Percentiles rank a stretch among this genome's conserved stretches.
phyloP scores from a whole-genome alignment of 306 rosid genomes.

The Quercus berberidifolia region DNA sequence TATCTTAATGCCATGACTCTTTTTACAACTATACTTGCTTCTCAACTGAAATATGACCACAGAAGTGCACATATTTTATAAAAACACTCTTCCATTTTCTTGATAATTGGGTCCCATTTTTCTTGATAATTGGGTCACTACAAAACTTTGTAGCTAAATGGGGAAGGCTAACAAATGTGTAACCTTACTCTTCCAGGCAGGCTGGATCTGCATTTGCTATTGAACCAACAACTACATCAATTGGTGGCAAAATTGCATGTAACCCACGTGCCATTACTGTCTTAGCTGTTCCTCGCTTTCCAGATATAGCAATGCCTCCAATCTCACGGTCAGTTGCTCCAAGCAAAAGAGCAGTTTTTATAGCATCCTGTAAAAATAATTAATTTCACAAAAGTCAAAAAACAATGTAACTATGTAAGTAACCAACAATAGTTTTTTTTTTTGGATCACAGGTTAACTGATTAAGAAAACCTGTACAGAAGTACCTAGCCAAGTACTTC shows the following conservation, averaged over 20 bases:
- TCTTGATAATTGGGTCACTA: background rate
- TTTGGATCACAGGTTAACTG: background rate
- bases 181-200: constrained; percentile 84
- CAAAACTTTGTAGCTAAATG: constrained; percentile 5
- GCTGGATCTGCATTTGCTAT: constrained; percentile 89
- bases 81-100: background rate
- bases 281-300: constrained; percentile 91
- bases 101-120: background rate
- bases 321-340: constrained; percentile 83
- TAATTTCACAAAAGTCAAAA: constrained; percentile 1
- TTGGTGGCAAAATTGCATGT: constrained; percentile 89
- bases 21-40: background rate
- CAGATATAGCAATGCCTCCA: constrained; percentile 94
- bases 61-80: background rate
- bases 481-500: background rate
- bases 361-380: constrained; percentile 67
- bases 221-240: constrained; percentile 83
- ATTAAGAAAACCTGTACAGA: background rate
- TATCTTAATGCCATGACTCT: background rate
- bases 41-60: background rate
- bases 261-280: constrained; percentile 95
- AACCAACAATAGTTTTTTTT: background rate
- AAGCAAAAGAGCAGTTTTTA: constrained; percentile 90
- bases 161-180: background rate
- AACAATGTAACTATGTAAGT: background rate